Conservation (phyloP, 148 eudicot genomes). For the Rhododendron kiyosumense region DNA sequence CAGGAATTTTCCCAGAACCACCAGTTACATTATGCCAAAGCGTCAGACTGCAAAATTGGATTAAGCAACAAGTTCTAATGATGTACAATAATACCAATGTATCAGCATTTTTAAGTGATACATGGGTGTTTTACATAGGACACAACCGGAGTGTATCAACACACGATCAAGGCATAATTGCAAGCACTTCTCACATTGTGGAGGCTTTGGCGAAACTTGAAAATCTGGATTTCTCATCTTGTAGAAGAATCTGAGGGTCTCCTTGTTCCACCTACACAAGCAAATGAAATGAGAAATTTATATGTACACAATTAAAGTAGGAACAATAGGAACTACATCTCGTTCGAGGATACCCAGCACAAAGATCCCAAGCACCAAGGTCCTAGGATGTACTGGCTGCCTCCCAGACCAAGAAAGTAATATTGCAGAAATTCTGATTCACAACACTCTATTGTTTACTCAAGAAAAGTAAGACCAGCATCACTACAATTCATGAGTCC, state of each 20-base stretch:
- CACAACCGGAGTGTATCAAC: not conserved
- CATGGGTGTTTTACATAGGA: not conserved
- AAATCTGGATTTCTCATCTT: conserved; percentile 46
- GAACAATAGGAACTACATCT: not conserved
- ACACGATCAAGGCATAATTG: not conserved
- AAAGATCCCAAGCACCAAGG: not conserved
- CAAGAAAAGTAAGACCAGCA: not conserved
- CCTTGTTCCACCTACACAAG: conserved; percentile 77
- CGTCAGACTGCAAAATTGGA: not conserved
- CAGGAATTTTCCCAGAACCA: not conserved
- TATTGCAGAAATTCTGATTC: not conserved
- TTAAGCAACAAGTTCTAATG: not conserved
- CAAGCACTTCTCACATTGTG: conserved; percentile 32
- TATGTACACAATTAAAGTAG: not conserved
- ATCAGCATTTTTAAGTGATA: not conserved
- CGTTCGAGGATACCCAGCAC: not conserved
- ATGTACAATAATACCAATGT: not conserved
- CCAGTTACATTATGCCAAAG: not conserved
- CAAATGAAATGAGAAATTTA: not conserved
- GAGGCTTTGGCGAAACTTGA: conserved; percentile 80
- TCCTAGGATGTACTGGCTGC: not conserved
- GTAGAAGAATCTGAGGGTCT: conserved; percentile 63
- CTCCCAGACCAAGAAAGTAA: not conserved
- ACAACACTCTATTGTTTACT: not conserved
- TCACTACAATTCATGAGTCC: not conserved